Conservation (phyloP, 352 stramenopile species). For the Globisporangium okanoganense region DNA sequence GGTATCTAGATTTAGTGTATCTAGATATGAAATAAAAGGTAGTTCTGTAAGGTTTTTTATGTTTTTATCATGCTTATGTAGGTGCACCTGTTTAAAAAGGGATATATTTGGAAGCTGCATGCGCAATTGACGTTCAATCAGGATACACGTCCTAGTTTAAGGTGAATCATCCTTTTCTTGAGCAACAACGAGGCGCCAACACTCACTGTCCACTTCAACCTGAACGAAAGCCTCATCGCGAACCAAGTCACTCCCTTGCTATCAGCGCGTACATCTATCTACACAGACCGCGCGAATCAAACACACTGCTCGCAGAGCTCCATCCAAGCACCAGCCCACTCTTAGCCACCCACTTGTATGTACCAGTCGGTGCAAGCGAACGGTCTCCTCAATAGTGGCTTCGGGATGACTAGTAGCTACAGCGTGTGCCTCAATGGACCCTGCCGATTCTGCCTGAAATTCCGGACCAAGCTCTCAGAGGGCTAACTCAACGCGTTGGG, state of each 20-base stretch:
- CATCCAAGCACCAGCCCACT: too few species aligned
- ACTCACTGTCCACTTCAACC: not conserved
- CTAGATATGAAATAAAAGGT: not conserved
- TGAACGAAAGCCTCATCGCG: not conserved
- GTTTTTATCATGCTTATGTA: not conserved
- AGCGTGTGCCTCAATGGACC: not conserved
- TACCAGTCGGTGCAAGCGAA: too few species aligned
- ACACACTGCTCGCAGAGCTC: too few species aligned
- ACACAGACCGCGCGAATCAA: too few species aligned
- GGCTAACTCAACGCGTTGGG: not conserved
- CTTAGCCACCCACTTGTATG: too few species aligned
- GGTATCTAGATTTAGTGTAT: not conserved
- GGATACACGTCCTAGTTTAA: not conserved
- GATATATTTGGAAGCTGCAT: not conserved
- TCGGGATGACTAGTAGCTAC: not conserved
- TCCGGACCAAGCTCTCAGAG: constrained; percentile 1
- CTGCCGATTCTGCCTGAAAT: constrained; percentile 6
- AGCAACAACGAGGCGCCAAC: not conserved
- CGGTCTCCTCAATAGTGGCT: not conserved
- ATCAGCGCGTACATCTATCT: too few species aligned
- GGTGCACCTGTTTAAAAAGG: not conserved
- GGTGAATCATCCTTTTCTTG: not conserved
- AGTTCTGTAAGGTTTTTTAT: not conserved
- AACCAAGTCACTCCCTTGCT: too few species aligned
- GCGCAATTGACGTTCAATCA: not conserved